Base-by-base conservation (phyloP, 306 rosid genomes). In the Cicer judaicum region DNA sequence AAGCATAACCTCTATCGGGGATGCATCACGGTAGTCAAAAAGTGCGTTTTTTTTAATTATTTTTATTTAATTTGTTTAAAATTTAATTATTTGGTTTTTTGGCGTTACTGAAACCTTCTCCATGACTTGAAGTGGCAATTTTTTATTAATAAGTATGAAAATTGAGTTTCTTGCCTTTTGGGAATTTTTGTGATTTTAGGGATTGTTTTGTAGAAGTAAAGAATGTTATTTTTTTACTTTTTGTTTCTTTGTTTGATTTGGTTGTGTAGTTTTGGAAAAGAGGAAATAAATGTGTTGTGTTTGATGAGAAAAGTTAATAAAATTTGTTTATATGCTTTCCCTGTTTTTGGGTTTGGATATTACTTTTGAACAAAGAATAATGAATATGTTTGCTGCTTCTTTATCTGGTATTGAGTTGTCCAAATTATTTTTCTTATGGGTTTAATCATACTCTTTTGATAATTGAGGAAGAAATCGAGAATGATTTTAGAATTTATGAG, bases 1-100 rank as follows among this genome's bases (percentile, higher is more conserved):
- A 82, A 79, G 24, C 86, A 85, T 80, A 55, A 40, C 60, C 86
- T 85, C 36, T 82, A 85, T 15, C 62, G 65, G 5, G 79, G 81
- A 16, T 85, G 89, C 76, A 44, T n/a, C 1, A 49, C 54, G 11
- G 80, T 83, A 1, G 79, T 74, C 6, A 85, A 77, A 75, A 79
- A 49, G 89, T 85, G 49, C 75, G 77, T 34, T 69, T 48, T 39
- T n/a, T 12, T 11, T 21, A 3, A 8, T 10, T 46, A 10, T 38
- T 2, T 19, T 29, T 2, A 14, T 74, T 36, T 49, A 3, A 29
- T 29, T 10, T 49, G 21, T 13, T 16, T 29, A 29, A 2, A n/a
- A 5, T 49, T 18, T 2, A 8, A 11, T 49, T 29, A 49, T 11
- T 36, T 61, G 9, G 5, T 46, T 68, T 49, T n/a, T 18, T n/a